Conservation (phyloP, 306 rosid species). For the Carpinus viminea region DNA sequence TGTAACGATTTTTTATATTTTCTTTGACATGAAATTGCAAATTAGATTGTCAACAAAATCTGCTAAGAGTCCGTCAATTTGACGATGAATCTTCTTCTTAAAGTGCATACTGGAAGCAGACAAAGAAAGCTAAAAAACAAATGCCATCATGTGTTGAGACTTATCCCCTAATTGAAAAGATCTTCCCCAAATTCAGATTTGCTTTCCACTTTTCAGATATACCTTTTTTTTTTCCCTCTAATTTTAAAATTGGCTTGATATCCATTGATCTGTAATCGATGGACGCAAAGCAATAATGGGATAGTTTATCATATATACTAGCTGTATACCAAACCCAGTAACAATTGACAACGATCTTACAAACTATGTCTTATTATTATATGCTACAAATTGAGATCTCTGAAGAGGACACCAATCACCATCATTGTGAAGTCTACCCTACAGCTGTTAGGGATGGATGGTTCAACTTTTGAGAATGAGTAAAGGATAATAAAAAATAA, state of each 20-base stretch:
- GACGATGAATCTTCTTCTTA: neutral
- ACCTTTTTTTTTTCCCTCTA: neutral
- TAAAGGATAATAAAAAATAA: neutral
- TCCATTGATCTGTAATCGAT: neutral
- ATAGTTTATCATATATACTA: slow-evolving; percentile 1
- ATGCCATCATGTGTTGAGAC: neutral
- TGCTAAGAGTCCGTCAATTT: neutral
- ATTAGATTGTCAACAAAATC: neutral
- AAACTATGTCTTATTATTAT: neutral
- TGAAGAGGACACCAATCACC: neutral
- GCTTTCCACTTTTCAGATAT: neutral
- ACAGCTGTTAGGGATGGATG: slow-evolving; percentile 19
- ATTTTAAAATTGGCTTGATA: neutral
- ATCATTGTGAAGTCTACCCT: slow-evolving; percentile 25
- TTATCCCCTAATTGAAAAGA: neutral
- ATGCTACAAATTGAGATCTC: slow-evolving; percentile 25
- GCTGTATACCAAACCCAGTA: slow-evolving; percentile 28
- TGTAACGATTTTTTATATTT: too few relatives aligned
- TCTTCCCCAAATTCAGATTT: slow-evolving; percentile 4
- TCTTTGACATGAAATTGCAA: neutral
- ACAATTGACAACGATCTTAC: slow-evolving; percentile 5
- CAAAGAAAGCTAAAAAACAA: neutral
- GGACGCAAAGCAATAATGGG: slow-evolving; percentile 2
- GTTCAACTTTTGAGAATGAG: slow-evolving; percentile 1
- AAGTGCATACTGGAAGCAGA: neutral